phyloP scores from a whole-genome alignment of 495 filamentous ascomycete genomes.

The Neurospora sp. region DNA sequence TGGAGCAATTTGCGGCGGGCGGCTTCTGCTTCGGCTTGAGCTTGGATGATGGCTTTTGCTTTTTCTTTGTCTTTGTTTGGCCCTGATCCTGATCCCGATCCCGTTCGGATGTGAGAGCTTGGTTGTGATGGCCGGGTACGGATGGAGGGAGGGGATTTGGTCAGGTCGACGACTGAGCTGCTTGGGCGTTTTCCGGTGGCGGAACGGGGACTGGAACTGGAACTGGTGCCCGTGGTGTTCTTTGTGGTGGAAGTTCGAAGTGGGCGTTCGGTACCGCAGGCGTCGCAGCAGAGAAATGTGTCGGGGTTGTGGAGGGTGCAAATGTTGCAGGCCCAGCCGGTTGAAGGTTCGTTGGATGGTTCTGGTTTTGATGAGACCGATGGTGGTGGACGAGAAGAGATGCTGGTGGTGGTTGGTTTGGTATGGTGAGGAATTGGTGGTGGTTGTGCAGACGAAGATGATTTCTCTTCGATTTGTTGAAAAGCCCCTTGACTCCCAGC shows the following conservation, averaged over 20 bases:
- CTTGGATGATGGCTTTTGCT: slow-evolving; percentile 2
- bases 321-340: slow-evolving; percentile 61
- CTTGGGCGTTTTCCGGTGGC: slow-evolving; percentile 3
- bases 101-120: neutral
- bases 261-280: slow-evolving; percentile 58
- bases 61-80: neutral
- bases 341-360: neutral
- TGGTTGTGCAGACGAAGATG: slow-evolving; percentile 14
- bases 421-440: slow-evolving; percentile 15
- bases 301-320: slow-evolving; percentile 80
- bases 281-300: slow-evolving; percentile 64
- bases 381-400: slow-evolving; percentile 1
- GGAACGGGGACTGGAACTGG: slow-evolving; percentile 2
- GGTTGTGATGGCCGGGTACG: neutral
- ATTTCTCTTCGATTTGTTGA: slow-evolving; percentile 1
- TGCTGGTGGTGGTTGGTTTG: slow-evolving; percentile 1
- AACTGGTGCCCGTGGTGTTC: neutral
- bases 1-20: neutral
- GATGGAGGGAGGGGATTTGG: neutral
- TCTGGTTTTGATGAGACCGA: neutral
- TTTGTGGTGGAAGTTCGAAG: slow-evolving; percentile 6
- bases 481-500: slow-evolving; percentile 37
- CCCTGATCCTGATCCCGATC: neutral
- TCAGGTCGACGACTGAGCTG: slow-evolving; percentile 23
- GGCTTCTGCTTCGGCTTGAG: slow-evolving; percentile 11